These are phyloP conservation scores for Penstemon barbatus DNA, from an alignment of 257 asterid species.

Conservation along the genomic window DNA sequence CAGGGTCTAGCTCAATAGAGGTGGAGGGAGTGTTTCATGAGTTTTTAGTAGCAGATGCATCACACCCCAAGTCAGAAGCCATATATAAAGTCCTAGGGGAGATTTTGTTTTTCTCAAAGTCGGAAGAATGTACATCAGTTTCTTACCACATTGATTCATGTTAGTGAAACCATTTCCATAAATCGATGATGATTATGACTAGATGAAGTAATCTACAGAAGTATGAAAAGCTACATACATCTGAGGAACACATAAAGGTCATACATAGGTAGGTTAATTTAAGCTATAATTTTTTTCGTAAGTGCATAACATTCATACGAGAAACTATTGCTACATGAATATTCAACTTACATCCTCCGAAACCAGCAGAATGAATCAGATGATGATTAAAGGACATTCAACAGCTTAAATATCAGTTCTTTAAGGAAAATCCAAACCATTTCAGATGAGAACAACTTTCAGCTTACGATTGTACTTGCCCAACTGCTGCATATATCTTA, in stretches of 20 bases:
- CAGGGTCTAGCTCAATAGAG: slow-evolving; percentile 74
- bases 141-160: slow-evolving; percentile 31
- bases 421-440: neutral
- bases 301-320: neutral
- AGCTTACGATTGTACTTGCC: slow-evolving; percentile 22
- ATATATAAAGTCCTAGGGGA: slow-evolving; percentile 49
- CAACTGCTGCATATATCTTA: slow-evolving; percentile 44
- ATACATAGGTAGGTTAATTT: neutral
- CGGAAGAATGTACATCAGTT: slow-evolving; percentile 33
- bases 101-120: slow-evolving; percentile 41
- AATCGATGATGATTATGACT: neutral
- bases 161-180: slow-evolving; percentile 18
- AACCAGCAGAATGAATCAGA: neutral
- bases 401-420: neutral
- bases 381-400: slow-evolving; percentile 1
- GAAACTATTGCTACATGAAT: neutral
- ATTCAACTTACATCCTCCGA: slow-evolving; percentile 13
- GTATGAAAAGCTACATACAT: neutral
- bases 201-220: neutral
- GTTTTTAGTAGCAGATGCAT: slow-evolving; percentile 64
- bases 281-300: neutral
- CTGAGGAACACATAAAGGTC: neutral
- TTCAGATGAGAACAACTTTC: neutral
- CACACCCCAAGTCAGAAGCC: slow-evolving; percentile 48
- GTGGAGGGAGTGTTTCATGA: slow-evolving; percentile 64